Base-by-base conservation (phyloP, 768 basidiomycete genomes). In the Termitomyces sp. region DNA sequence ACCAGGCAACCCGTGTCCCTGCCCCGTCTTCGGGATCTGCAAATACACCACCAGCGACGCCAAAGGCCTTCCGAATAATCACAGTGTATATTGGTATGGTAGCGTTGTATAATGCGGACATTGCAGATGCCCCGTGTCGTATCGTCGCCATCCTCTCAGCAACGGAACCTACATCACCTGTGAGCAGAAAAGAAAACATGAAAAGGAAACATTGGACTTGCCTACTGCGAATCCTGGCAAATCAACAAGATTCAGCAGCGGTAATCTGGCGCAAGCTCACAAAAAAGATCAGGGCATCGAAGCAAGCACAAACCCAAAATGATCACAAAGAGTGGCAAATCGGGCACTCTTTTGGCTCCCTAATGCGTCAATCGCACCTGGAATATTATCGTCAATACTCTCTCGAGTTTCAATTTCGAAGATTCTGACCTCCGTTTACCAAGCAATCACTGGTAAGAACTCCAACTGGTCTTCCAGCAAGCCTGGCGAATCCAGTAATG, bases 161-260 rank as follows among this genome's bases (percentile, higher is more conserved):
- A 22, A 70, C 50, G 32, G 48, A 49, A 49, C 48, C 48, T 49
- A 49, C 32, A 49, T 49, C 32, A 49, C 2, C 32, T 33, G 20
- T 10, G 32, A 20, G 48, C 28, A 47, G 46, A 26, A 30, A 22
- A 24, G 24, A 7, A 24, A 13, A 4, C 12, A 44, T 22, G 8
- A 10, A 14, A 42, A 45, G 43, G 32, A 28, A 22, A 22, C 6
- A 8, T 8, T 43, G 28, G 42, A 58, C 61, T 42, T 49, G 72
- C 73, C 74, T 26, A 77, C 67, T 7, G 73, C 73, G 48, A 77
- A 75, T 7, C 74, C 75, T 13, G 75, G 75, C 50, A 75, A 68
- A 51, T 76, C 75, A 22, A 77, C 75, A 2, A 77, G 67, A 60
- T 77, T 77, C 20, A 76, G 55, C 12, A 76, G 66, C 1, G 74